These are phyloP conservation scores for Immersiporthe knoxdaviesiana DNA, from an alignment of 2,329 filamentous ascomycete genomes.

Conservation along the genomic window DNA sequence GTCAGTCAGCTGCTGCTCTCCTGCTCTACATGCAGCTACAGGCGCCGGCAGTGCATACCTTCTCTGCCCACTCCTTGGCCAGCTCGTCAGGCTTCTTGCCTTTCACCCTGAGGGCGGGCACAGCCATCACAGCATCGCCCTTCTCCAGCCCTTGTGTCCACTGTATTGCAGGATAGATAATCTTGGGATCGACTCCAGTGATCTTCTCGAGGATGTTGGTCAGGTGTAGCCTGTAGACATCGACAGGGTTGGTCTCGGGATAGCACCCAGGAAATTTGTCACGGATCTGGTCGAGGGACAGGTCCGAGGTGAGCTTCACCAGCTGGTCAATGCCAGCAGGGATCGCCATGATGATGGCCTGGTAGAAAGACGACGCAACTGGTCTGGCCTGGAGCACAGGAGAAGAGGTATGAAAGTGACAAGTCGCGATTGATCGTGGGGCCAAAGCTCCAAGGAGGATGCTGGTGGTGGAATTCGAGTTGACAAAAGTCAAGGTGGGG, in stretches of 20 bases:
- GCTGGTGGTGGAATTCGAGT: constrained; percentile 1
- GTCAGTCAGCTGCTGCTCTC: not conserved
- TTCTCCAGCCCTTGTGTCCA: constrained; percentile 82
- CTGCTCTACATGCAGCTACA: not conserved
- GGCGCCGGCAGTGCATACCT: constrained; percentile 48
- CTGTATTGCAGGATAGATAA: constrained; percentile 75
- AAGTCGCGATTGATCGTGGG: constrained; percentile 4
- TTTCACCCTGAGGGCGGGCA: constrained; percentile 79
- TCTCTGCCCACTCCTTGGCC: constrained; percentile 62
- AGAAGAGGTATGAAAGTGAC: constrained; percentile 8
- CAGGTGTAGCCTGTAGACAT: constrained; percentile 79
- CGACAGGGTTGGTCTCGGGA: constrained; percentile 74
- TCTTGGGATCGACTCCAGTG: constrained; percentile 69
- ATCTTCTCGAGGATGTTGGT: constrained; percentile 69
- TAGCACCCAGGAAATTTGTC: constrained; percentile 59
- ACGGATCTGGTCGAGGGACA: constrained; percentile 41
- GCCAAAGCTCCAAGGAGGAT: constrained; percentile 4
- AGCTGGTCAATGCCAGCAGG: constrained; percentile 39
- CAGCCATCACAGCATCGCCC: constrained; percentile 78
- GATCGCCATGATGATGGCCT: constrained; percentile 23
- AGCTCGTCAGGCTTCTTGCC: constrained; percentile 67
- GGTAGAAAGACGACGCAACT: constrained; percentile 24
- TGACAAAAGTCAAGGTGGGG: constrained; percentile 23
- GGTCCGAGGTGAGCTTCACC: constrained; percentile 40
- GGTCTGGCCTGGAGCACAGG: not conserved